Percentiles rank a stretch among this genome's conserved stretches.
Conservation (phyloP, 495 filamentous ascomycete genomes). For the Neurospora sp. region DNA sequence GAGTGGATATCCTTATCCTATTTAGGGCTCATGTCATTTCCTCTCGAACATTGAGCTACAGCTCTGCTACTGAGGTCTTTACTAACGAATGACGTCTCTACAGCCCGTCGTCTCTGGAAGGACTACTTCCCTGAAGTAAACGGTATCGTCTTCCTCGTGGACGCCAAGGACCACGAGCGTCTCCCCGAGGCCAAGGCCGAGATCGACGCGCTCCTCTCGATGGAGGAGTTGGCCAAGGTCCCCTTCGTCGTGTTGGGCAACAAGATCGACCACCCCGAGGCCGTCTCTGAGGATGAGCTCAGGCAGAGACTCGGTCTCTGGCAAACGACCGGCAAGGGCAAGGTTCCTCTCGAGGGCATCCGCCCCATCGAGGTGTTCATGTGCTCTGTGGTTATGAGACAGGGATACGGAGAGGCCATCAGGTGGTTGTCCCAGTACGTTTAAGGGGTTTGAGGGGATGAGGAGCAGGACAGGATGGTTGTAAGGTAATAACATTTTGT, state of each 20-base stretch:
- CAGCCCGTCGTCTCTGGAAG: slow-evolving; percentile 93
- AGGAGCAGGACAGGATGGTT: neutral
- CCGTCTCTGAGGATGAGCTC: slow-evolving; percentile 89
- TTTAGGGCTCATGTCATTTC: neutral
- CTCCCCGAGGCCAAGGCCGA: slow-evolving; percentile 91
- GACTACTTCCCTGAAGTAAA: slow-evolving; percentile 98
- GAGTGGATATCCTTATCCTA: slow-evolving; percentile 18
- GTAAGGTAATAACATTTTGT: neutral
- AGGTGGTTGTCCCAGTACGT: slow-evolving; percentile 74
- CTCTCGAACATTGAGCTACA: neutral
- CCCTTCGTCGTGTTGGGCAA: slow-evolving; percentile 93
- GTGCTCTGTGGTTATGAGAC: slow-evolving; percentile 97
- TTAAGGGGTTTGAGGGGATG: slow-evolving; percentile 25
- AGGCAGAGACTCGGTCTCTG: slow-evolving; percentile 82
- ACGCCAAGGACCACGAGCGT: slow-evolving; percentile 92
- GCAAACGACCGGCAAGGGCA: slow-evolving; percentile 97
- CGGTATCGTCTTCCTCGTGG: slow-evolving; percentile 95
- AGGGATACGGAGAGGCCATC: slow-evolving; percentile 76
- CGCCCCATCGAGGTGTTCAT: slow-evolving; percentile 97
- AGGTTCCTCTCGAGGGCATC: slow-evolving; percentile 88
- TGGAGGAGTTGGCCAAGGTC: slow-evolving; percentile 89
- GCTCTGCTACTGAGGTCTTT: neutral
- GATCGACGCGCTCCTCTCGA: slow-evolving; percentile 83
- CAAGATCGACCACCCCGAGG: slow-evolving; percentile 97
- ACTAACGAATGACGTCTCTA: neutral